A percentile compares a stretch with the other conserved stretches of the same genome.
Evolutionary conservation across 768 basidiomycete genomes (phyloP).

Genomic region (Suillus luteus): DNA sequence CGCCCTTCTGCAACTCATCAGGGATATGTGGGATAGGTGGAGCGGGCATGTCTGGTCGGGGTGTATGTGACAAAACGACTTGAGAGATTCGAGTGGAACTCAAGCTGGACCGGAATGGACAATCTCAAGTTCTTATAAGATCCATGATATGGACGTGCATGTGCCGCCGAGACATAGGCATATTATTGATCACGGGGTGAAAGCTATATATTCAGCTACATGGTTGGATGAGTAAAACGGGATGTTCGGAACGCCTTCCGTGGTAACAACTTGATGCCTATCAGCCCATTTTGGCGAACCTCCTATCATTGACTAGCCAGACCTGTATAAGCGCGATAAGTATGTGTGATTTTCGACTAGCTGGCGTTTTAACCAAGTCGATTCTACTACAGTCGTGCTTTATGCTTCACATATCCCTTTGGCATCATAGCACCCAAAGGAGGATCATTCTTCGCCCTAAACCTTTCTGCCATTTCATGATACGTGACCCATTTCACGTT

Average conservation of each 20-base stretch:
- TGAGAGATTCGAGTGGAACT: not conserved
- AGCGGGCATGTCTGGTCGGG: not conserved
- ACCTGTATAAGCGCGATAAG: not conserved
- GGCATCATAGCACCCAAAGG: constrained; percentile 58
- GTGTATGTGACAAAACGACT: not conserved
- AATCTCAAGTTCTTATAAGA: constrained; percentile 4
- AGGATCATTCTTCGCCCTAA: constrained; percentile 53
- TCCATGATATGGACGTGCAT: constrained; percentile 1
- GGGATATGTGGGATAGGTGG: constrained; percentile 44
- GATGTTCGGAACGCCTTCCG: constrained; percentile 5
- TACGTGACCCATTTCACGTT: constrained; percentile 72
- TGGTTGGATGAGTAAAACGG: constrained; percentile 8
- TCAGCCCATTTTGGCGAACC: not conserved
- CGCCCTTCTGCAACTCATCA: constrained; percentile 51
- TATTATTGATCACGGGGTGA: not conserved
- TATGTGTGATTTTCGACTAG: not conserved
- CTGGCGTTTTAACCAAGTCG: too few relatives aligned
- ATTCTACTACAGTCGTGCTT: constrained; percentile 8
- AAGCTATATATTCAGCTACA: constrained; percentile 4
- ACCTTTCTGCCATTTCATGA: constrained; percentile 66
- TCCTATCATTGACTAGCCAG: not conserved
- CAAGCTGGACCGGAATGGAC: not conserved
- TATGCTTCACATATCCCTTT: constrained; percentile 33
- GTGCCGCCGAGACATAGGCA: not conserved
- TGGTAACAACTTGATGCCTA: not conserved